Base-by-base conservation (phyloP, 768 basidiomycete species). In the Termitomyces sp. region DNA sequence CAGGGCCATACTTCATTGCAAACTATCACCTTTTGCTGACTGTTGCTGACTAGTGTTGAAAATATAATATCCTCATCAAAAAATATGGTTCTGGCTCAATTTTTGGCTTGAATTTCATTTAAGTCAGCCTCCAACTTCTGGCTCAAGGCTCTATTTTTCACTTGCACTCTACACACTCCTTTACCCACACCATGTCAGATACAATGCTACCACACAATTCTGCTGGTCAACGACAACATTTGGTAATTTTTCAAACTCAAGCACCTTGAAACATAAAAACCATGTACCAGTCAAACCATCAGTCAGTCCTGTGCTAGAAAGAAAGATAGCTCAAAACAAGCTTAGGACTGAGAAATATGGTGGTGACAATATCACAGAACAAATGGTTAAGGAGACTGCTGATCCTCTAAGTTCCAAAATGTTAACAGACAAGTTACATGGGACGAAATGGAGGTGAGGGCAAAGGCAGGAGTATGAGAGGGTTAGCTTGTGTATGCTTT, bases 351-450 rank as follows among this genome's bases (percentile, higher is more conserved):
- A 67, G 51, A 65, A 58, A 13, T 71, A 72, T 65, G 69, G 70
- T 10, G 68, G 66, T 46, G 69, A 71, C 52, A 69, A 71, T 43
- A 62, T 68, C 14, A 65, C 50, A 4, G 34, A 54, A 37, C 22
- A 10, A n/a, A 48, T n/a, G 20, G 14, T 51, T 0, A 51, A 61
- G 26, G 54, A 64, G 6, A 39, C 63, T 2, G 58, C 65, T 29
- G 54, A 54, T 2, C 42, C 31, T 24, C 56, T 61, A 26, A 42
- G 47, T 43, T 66, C 71, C n/a, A 62, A 52, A 31, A 4, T 0
- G 74, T 76, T 57, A 64, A 68, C 0, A 68, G 74, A 26, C 67
- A 72, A 61, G 79, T 84, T 10, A 70, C 66, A 12, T 86, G 82
- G 82, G 80, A 82, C 62, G 82, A 29, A n/a, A n/a, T n/a, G n/a